Base-by-base conservation (phyloP, 1,284 basidiomycete species). In the Farysia itapuensis region DNA sequence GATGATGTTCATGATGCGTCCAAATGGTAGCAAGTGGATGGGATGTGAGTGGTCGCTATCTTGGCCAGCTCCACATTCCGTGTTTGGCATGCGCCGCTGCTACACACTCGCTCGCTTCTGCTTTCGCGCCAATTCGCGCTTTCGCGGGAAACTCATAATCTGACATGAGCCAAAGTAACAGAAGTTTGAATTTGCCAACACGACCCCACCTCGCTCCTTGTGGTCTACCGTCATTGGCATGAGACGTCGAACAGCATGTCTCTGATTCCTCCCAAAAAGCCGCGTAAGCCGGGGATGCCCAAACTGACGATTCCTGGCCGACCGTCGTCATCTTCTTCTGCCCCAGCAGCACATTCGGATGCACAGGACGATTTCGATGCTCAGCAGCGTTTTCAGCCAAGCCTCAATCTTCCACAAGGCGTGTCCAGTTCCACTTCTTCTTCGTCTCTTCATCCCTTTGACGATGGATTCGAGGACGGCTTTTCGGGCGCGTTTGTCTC, bases 251-350 rank as follows among this genome's bases (percentile, higher is more conserved):
- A 3, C 29, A 70, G 67, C 64, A 54, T 61, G 18, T 74, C 70
- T 16, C 42, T 75, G 22, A 74, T 75, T 28, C 73, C 73, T 2
- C 73, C 73, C 16, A 69, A 65, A 43, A 51, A 66, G 35, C 63
- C 63, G 12, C 56, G 57, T 41, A 53, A 64, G 48, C 51, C 52
- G 20, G 70, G 67, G n/a, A 59, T 70, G 64, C 72, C 72, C n/a
- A 75, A 74, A 42, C 64, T 75, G 15, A 40, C 52, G 23, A 61
- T 73, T 20, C 66, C 68, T 1, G 39, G 45, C 1, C 23, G 53
- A 15, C 59, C 57, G 11, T 35, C 61, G 8, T 48, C 61, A 1
- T 54, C 61, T 5, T 59, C 56, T 14, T 52, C 50, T 11, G 44
- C 56, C n/a, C 47, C 56, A 20, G 39, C 28, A 3, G 46, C 20